Percentiles rank a stretch among this genome's conserved stretches.
Conservation (phyloP, 257 asterid species). For the Plantago ovata region DNA sequence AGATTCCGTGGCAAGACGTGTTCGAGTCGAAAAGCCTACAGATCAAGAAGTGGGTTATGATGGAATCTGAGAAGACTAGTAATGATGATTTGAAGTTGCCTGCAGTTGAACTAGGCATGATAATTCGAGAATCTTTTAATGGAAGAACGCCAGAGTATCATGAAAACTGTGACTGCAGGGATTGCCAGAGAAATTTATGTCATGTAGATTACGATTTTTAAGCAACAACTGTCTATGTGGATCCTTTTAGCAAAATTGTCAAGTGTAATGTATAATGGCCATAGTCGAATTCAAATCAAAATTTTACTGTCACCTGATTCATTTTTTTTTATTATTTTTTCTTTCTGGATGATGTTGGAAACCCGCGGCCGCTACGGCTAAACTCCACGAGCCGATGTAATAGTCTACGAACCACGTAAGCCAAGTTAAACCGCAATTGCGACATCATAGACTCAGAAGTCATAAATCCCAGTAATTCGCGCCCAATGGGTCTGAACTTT, state of each 20-base stretch:
- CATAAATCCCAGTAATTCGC: too few species aligned
- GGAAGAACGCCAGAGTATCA: not conserved
- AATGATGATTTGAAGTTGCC: conserved; percentile 44
- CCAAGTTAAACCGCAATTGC: too few species aligned
- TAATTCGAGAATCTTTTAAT: conserved; percentile 21
- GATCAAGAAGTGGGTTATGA: conserved; percentile 45
- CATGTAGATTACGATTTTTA: conserved; percentile 41
- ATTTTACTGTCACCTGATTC: too few species aligned
- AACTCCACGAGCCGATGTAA: too few species aligned
- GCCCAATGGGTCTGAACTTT: too few species aligned
- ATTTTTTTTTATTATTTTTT: too few species aligned
- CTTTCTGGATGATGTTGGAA: too few species aligned
- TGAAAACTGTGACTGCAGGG: conserved; percentile 33
- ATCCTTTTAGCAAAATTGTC: not conserved
- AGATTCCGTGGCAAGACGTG: conserved; percentile 47
- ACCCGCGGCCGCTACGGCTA: too few species aligned
- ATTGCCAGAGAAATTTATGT: conserved; percentile 30
- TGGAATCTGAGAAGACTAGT: conserved; percentile 20
- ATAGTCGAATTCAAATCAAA: too few species aligned
- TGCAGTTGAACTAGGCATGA: conserved; percentile 40
- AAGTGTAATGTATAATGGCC: too few species aligned
- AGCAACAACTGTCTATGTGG: conserved; percentile 43
- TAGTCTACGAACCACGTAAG: too few species aligned
- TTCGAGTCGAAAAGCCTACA: conserved; percentile 29
- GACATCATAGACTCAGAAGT: too few species aligned